Percentiles rank a stretch among this genome's conserved stretches.
Evolutionary conservation across 2,329 filamentous ascomycete species (phyloP).

Genomic region (Ceratocystiopsis brevicomis): DNA sequence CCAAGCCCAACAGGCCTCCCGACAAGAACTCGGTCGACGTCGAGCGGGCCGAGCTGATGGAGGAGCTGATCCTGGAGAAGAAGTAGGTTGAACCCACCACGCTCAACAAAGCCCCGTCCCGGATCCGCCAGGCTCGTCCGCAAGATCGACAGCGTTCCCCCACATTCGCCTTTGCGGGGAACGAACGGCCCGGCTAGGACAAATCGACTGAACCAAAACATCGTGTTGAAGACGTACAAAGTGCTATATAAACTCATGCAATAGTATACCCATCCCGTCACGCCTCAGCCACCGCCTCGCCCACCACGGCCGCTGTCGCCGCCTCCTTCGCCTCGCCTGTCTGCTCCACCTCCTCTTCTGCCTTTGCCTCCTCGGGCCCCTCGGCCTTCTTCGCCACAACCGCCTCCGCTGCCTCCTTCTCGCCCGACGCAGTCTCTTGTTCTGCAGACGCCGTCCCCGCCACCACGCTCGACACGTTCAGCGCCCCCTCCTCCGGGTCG

Average conservation of each 20-base stretch:
- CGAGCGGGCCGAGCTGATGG: constrained; percentile 5
- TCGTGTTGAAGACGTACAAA: too few relatives aligned
- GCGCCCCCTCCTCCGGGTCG: constrained; percentile 27
- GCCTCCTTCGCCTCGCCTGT: not conserved
- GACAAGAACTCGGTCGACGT: too few relatives aligned
- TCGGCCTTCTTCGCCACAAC: not conserved
- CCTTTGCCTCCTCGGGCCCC: not conserved
- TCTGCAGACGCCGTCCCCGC: not conserved
- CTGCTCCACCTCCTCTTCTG: too few relatives aligned
- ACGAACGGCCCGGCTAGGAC: too few relatives aligned
- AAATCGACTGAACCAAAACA: too few relatives aligned
- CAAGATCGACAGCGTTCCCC: constrained; percentile 46
- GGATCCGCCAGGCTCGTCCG: constrained; percentile 23
- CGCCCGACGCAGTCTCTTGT: not conserved
- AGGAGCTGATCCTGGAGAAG: constrained; percentile 3
- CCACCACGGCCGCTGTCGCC: not conserved
- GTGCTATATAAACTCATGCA: too few relatives aligned
- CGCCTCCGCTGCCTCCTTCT: not conserved
- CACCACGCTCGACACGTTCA: constrained; percentile 16
- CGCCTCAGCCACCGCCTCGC: not conserved
- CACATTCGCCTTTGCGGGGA: too few relatives aligned
- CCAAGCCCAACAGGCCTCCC: too few relatives aligned
- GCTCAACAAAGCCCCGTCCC: too few relatives aligned
- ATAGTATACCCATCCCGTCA: too few relatives aligned
- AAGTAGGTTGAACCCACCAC: not conserved